These are phyloP conservation scores for Pyronema omphalodes DNA, from an alignment of 495 filamentous ascomycete genomes.

Conservation along the genomic window DNA sequence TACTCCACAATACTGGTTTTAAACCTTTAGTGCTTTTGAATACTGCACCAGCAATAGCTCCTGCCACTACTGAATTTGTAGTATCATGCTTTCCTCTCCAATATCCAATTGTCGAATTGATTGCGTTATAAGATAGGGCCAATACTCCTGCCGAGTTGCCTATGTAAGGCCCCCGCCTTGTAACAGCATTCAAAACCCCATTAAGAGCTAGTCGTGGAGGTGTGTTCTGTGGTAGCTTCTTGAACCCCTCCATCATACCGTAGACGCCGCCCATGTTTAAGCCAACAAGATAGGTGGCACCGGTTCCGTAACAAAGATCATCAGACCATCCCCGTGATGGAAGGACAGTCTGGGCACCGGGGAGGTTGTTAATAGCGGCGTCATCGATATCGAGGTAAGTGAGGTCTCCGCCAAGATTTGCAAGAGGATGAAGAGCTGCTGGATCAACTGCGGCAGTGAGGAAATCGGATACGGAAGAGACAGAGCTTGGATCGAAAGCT, in stretches of 20 bases:
- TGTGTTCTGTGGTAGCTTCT: slow-evolving; percentile 48
- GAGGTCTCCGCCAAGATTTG: slow-evolving; percentile 74
- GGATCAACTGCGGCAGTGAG: slow-evolving; percentile 52
- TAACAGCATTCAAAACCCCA: slow-evolving; percentile 80
- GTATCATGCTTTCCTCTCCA: slow-evolving; percentile 78
- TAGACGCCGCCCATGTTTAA: slow-evolving; percentile 75
- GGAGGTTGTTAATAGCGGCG: slow-evolving; percentile 64
- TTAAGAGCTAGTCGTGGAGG: slow-evolving; percentile 82
- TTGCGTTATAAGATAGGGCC: slow-evolving; percentile 80
- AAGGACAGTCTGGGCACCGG: slow-evolving; percentile 65
- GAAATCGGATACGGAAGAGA: slow-evolving; percentile 7
- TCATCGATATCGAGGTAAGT: slow-evolving; percentile 92
- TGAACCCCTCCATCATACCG: slow-evolving; percentile 75
- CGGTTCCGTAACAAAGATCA: slow-evolving; percentile 92
- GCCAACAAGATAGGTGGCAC: slow-evolving; percentile 74
- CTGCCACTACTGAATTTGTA: slow-evolving; percentile 67
- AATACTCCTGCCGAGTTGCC: slow-evolving; percentile 90
- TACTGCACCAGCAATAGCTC: slow-evolving; percentile 70
- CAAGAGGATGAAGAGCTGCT: slow-evolving; percentile 74
- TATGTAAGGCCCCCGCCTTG: slow-evolving; percentile 81
- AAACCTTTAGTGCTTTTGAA: slow-evolving; percentile 93
- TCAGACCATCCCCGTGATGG: slow-evolving; percentile 93
- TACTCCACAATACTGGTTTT: slow-evolving; percentile 82
- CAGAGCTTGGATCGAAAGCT: slow-evolving; percentile 7
- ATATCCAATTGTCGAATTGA: slow-evolving; percentile 80